A percentile compares a stretch with the other conserved stretches of the same genome.
Conservation (phyloP, 805 yeast species). For the Yarrowia phangngaensis region DNA sequence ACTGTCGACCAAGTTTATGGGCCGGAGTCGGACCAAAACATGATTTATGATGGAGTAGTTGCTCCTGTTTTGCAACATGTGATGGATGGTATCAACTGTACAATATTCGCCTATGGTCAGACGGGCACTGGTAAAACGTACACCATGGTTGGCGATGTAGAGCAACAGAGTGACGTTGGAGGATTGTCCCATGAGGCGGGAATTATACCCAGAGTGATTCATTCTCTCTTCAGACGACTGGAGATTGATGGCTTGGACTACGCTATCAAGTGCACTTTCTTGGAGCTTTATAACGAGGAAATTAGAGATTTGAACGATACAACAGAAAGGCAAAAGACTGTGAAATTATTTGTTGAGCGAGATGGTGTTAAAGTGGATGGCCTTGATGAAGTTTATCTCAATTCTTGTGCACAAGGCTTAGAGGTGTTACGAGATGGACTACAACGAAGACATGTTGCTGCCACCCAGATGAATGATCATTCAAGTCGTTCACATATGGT, state of each 20-base stretch:
- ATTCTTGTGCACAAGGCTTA: slow-evolving; percentile 51
- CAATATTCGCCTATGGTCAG: slow-evolving; percentile 85
- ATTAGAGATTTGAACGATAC: slow-evolving; percentile 55
- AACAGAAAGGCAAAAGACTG: slow-evolving; percentile 42
- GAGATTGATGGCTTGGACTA: slow-evolving; percentile 47
- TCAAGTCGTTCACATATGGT: slow-evolving; percentile 80
- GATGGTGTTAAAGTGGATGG: slow-evolving; percentile 53
- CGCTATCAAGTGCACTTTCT: slow-evolving; percentile 70
- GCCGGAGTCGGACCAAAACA: slow-evolving; percentile 68
- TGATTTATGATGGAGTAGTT: slow-evolving; percentile 64
- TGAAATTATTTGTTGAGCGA: slow-evolving; percentile 54
- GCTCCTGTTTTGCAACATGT: slow-evolving; percentile 62
- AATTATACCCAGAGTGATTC: slow-evolving; percentile 57
- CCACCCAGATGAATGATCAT: slow-evolving; percentile 70
- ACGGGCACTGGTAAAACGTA: slow-evolving; percentile 85
- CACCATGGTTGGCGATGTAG: slow-evolving; percentile 66
- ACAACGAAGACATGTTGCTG: slow-evolving; percentile 63
- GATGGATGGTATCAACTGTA: slow-evolving; percentile 71
- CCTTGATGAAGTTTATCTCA: slow-evolving; percentile 52
- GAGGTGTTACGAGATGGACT: slow-evolving; percentile 55
- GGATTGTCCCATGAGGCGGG: slow-evolving; percentile 47
- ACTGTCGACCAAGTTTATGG: slow-evolving; percentile 80
- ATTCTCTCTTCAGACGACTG: slow-evolving; percentile 52
- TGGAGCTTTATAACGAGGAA: slow-evolving; percentile 86
- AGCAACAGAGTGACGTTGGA: slow-evolving; percentile 43